These are phyloP conservation scores for Thamnidium elegans DNA, from an alignment of 192 early-diverging fungal species.

Conservation along the genomic window DNA sequence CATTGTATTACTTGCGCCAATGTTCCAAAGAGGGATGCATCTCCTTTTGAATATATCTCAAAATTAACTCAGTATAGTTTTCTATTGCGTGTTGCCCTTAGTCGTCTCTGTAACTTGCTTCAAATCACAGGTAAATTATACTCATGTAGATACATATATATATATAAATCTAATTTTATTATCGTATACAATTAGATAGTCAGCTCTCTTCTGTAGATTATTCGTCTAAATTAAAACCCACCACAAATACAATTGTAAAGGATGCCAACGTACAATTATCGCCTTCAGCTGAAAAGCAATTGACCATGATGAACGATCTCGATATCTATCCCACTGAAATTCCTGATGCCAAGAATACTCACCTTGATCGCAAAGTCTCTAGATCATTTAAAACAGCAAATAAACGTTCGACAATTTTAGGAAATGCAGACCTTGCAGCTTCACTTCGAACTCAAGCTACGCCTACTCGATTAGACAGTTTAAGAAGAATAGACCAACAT, in stretches of 20 bases:
- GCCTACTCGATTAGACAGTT: slow-evolving; percentile 26
- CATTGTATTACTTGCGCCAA: slow-evolving; percentile 22
- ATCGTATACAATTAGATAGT: slow-evolving; percentile 6
- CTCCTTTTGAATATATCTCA: slow-evolving; percentile 68
- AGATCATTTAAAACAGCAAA: slow-evolving; percentile 29
- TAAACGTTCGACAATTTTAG: slow-evolving; percentile 29
- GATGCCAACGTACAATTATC: background rate
- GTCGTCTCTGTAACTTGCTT: slow-evolving; percentile 76
- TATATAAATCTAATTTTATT: slow-evolving; percentile 1
- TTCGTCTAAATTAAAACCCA: slow-evolving; percentile 21
- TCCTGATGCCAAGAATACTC: background rate
- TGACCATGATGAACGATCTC: slow-evolving; percentile 5
- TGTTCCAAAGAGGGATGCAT: slow-evolving; percentile 10
- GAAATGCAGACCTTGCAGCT: slow-evolving; percentile 12
- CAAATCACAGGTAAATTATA: slow-evolving; percentile 28
- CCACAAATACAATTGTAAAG: background rate
- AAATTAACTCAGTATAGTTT: slow-evolving; percentile 92
- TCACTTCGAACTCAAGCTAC: slow-evolving; percentile 7
- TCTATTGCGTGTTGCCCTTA: slow-evolving; percentile 79
- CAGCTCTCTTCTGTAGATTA: slow-evolving; percentile 24
- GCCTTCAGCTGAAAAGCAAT: slow-evolving; percentile 21
- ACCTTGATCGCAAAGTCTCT: slow-evolving; percentile 26
- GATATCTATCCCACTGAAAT: slow-evolving; percentile 17
- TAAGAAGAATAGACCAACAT: slow-evolving; percentile 11
- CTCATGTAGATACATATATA: background rate